Evolutionary conservation across 2,329 filamentous ascomycete species (phyloP).

Genomic region (Microascus cirrosus): DNA sequence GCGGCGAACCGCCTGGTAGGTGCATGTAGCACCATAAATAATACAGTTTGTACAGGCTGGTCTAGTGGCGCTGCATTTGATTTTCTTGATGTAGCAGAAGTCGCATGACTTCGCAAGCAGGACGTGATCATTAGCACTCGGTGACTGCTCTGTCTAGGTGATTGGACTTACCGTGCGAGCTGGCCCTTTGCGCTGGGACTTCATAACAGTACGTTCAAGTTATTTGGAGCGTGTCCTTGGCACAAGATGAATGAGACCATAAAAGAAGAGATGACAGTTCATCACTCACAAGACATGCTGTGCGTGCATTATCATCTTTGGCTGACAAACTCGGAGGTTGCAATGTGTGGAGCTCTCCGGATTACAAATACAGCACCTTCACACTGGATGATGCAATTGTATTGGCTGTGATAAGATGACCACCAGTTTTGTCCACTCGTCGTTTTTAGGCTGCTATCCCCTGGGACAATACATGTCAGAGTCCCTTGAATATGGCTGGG

Average conservation of each 20-base stretch:
- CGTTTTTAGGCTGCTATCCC: no score
- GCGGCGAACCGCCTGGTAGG: conserved; percentile 10
- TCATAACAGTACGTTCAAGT: not conserved
- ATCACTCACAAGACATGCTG: no score
- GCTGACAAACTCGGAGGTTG: no score
- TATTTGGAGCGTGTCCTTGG: not conserved
- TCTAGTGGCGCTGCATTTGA: conserved; percentile 32
- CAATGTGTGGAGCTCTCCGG: no score
- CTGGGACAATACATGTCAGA: no score
- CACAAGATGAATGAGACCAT: not conserved
- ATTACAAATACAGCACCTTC: no score
- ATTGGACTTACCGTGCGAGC: not conserved
- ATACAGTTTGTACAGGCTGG: conserved; percentile 30
- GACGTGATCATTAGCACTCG: not conserved
- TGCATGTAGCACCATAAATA: conserved; percentile 28
- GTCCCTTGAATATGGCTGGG: no score
- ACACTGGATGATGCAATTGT: no score
- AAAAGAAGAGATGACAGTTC: no score
- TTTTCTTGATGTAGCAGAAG: conserved; percentile 32
- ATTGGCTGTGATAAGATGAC: no score
- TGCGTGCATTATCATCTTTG: no score
- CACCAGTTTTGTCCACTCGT: no score
- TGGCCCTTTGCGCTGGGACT: not conserved
- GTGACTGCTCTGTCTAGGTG: not conserved
- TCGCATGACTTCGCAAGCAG: conserved; percentile 16